Conservation (phyloP, 768 basidiomycete genomes). For the Hygrophorus russula region DNA sequence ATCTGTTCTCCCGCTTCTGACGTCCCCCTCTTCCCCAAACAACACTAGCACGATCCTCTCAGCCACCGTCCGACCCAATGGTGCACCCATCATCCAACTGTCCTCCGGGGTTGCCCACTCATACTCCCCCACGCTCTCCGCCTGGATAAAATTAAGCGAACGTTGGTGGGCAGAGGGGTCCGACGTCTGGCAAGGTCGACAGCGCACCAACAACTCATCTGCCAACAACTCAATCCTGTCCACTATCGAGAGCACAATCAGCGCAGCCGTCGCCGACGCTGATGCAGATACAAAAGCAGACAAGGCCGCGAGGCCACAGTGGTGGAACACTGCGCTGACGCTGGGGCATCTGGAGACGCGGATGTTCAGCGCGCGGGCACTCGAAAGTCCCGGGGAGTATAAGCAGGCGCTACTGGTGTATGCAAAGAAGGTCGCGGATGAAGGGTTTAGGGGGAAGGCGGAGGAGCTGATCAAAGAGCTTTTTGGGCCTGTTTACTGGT, state of each 20-base stretch:
- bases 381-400: conserved; percentile 84
- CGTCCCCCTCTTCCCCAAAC: conserved; percentile 34
- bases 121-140: conserved; percentile 54
- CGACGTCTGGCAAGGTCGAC: conserved; percentile 71
- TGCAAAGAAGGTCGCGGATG: conserved; percentile 79
- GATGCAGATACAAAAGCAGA: conserved; percentile 13
- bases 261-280: conserved; percentile 23
- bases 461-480: conserved; percentile 89
- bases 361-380: conserved; percentile 56
- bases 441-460: conserved; percentile 78
- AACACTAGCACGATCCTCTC: conserved; percentile 39
- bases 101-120: conserved; percentile 73
- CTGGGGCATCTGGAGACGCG: conserved; percentile 84
- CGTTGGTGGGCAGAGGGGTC: conserved; percentile 82
- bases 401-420: conserved; percentile 66
- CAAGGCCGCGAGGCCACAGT: conserved; percentile 43
- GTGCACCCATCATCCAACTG: conserved; percentile 64
- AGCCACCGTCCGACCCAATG: conserved; percentile 65
- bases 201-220: conserved; percentile 30
- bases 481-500: conserved; percentile 87
- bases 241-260: conserved; percentile 36
- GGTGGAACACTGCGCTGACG: conserved; percentile 78
- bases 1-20: conserved; percentile 49
- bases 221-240: conserved; percentile 44
- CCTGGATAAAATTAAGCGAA: conserved; percentile 72